Conservation (phyloP, 1,139 yeast species). For the Hyphopichia khmerensis region DNA sequence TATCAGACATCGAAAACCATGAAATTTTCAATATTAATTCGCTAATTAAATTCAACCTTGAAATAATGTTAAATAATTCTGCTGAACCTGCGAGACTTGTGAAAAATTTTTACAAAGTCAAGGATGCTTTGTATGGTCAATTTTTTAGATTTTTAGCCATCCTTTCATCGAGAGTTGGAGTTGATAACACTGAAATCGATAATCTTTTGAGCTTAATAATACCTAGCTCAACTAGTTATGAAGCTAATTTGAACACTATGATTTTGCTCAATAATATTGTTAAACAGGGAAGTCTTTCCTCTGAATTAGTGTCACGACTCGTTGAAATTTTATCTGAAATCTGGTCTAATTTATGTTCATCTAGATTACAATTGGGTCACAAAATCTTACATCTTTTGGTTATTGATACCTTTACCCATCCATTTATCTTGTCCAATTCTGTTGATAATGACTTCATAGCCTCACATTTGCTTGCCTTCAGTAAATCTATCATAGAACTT, state of each 20-base stretch:
- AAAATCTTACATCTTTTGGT: slow-evolving; percentile 58
- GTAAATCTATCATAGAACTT: slow-evolving; percentile 44
- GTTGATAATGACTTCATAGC: slow-evolving; percentile 21
- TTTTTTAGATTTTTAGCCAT: slow-evolving; percentile 21
- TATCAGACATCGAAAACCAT: slow-evolving; percentile 3
- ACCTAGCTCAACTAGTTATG: slow-evolving; percentile 23
- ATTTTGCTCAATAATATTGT: slow-evolving; percentile 11
- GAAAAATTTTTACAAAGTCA: slow-evolving; percentile 42
- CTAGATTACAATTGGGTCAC: slow-evolving; percentile 66
- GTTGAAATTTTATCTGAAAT: slow-evolving; percentile 36
- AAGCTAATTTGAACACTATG: slow-evolving; percentile 26
- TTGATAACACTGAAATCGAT: slow-evolving; percentile 5
- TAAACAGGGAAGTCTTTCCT: slow-evolving; percentile 4
- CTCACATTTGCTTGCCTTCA: slow-evolving; percentile 32
- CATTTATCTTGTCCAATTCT: slow-evolving; percentile 18
- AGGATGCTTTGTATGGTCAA: slow-evolving; percentile 39
- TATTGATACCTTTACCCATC: slow-evolving; percentile 44
- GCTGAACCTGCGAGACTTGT: slow-evolving; percentile 20
- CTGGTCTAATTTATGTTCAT: slow-evolving; percentile 62
- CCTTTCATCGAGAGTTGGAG: slow-evolving; percentile 10
- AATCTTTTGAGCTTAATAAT: slow-evolving; percentile 14
- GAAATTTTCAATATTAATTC: slow-evolving; percentile 6
- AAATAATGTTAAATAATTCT: slow-evolving; percentile 21
- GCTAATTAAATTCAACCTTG: slow-evolving; percentile 15
- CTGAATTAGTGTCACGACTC: slow-evolving; percentile 13